Percentiles rank a stretch among this genome's conserved stretches.
phyloP scores from a whole-genome alignment of 306 rosid genomes.

The Quercus agrifolia region DNA sequence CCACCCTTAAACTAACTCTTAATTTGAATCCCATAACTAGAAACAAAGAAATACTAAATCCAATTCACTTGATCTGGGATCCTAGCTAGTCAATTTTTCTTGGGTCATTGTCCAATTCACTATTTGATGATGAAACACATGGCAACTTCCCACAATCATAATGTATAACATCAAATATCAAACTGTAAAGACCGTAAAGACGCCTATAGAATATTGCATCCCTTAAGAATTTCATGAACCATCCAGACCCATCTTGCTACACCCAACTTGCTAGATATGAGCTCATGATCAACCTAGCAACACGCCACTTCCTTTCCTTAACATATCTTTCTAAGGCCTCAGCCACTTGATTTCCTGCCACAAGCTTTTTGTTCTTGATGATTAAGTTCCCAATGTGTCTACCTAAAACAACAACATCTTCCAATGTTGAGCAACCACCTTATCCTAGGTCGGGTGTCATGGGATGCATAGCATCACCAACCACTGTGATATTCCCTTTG shows the following conservation, averaged over 20 bases:
- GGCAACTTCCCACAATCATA: conserved; percentile 29
- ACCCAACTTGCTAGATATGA: conserved; percentile 23
- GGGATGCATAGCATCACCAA: conserved; percentile 21
- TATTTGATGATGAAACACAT: background rate
- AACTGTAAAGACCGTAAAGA: background rate
- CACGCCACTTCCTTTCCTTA: conserved; percentile 31
- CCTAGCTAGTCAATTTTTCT: background rate
- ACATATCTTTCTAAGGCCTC: background rate
- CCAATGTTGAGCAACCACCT: conserved; percentile 10
- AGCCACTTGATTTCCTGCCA: background rate
- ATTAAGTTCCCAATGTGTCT: conserved; percentile 2
- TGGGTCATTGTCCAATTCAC: background rate
- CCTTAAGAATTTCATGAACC: conserved; percentile 19
- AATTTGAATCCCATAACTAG: too few species aligned
- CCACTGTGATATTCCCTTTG: conserved; percentile 15
- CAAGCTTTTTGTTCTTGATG: background rate
- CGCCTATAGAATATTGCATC: conserved; percentile 9
- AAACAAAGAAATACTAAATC: background rate
- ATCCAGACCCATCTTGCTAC: conserved; percentile 8
- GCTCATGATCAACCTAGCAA: background rate
- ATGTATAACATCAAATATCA: background rate
- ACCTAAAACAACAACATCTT: conserved; percentile 19
- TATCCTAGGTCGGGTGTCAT: conserved; percentile 25
- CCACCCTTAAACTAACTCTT: too few species aligned
- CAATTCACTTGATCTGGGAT: background rate